These are phyloP conservation scores for Leccinum olivaceopallidum DNA, from an alignment of 768 basidiomycete species.

Conservation along the genomic window DNA sequence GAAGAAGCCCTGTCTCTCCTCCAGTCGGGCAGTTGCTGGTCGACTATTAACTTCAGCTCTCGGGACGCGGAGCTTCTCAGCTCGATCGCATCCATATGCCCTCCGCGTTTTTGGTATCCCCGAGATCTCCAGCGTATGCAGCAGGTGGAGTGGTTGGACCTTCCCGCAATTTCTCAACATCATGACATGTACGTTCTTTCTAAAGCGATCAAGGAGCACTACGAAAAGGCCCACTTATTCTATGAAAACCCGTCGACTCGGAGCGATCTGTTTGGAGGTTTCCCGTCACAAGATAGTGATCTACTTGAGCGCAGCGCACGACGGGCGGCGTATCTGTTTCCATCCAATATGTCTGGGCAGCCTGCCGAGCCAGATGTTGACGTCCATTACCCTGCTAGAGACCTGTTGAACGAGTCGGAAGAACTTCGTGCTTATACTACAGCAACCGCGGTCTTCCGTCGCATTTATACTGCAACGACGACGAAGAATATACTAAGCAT, in stretches of 20 bases:
- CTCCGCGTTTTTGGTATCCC: conserved; percentile 20
- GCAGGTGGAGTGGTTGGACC: conserved; percentile 32
- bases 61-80: conserved; percentile 33
- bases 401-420: not conserved
- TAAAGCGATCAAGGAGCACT: conserved; percentile 29
- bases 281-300: not conserved
- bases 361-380: not conserved
- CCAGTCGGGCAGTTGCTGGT: conserved; percentile 36
- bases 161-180: conserved; percentile 30
- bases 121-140: conserved; percentile 39
- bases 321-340: conserved; percentile 14
- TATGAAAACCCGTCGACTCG: not conserved
- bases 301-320: conserved; percentile 17
- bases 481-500: not conserved
- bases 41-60: conserved; percentile 36
- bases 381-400: conserved; percentile 10
- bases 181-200: conserved; percentile 23
- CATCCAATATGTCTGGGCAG: conserved; percentile 1
- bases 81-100: conserved; percentile 34
- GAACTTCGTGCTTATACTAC: conserved; percentile 9
- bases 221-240: conserved; percentile 12
- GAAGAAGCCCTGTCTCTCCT: conserved; percentile 43
- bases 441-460: not conserved
- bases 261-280: not conserved
- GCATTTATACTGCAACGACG: not conserved